Percentiles rank a stretch among this genome's conserved stretches.
Evolutionary conservation across 2,329 filamentous ascomycete genomes (phyloP).

Genomic region (Colletotrichum destructivum): DNA sequence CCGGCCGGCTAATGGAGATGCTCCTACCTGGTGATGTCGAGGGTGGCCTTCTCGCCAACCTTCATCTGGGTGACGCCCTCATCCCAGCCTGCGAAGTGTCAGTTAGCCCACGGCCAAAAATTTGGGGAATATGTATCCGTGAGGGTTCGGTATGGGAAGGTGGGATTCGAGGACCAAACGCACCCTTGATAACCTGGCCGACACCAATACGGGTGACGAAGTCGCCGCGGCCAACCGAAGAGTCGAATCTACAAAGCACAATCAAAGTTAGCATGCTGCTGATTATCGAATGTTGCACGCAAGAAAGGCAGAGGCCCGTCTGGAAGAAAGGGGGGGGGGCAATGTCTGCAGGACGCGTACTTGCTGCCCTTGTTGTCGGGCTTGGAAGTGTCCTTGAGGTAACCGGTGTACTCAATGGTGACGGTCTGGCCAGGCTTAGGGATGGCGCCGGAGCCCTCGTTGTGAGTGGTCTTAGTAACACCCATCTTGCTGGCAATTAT

Average conservation of each 20-base stretch:
- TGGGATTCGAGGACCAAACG: conserved; percentile 42
- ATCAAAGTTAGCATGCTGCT: conserved; percentile 39
- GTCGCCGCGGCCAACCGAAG: conserved; percentile 82
- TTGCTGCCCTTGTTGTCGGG: conserved; percentile 77
- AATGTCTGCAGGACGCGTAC: conserved; percentile 61
- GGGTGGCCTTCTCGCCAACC: conserved; percentile 88
- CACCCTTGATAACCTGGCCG: conserved; percentile 90
- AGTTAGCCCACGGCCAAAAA: conserved; percentile 7
- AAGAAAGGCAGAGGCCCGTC: background rate
- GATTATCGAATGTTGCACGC: background rate
- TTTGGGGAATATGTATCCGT: background rate
- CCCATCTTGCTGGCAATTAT: conserved; percentile 69
- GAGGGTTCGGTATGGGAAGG: background rate
- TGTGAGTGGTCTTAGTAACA: conserved; percentile 78
- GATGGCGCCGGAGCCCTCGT: conserved; percentile 73
- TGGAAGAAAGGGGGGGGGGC: conserved; percentile 27
- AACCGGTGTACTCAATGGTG: conserved; percentile 93
- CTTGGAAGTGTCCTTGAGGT: conserved; percentile 77
- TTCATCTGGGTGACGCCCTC: conserved; percentile 90
- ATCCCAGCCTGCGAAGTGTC: conserved; percentile 77
- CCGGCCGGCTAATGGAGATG: background rate
- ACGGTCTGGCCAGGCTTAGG: conserved; percentile 81
- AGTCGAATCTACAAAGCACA: conserved; percentile 81
- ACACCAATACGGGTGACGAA: conserved; percentile 86
- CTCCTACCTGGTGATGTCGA: conserved; percentile 83